phyloP scores from a whole-genome alignment of 306 rosid species.

The Leucaena leucocephala region DNA sequence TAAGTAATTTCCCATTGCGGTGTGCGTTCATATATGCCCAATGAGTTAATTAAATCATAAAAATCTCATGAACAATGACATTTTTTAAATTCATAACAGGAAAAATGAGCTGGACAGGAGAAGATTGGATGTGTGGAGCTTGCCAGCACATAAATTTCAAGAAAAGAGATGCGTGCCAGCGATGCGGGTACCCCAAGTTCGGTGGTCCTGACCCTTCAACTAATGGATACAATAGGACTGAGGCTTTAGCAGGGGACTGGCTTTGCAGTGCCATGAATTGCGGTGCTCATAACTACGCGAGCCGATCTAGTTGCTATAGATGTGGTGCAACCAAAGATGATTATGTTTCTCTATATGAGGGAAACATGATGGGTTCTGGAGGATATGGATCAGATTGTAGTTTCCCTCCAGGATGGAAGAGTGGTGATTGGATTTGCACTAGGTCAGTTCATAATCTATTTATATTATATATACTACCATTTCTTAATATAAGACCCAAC shows the following conservation, averaged over 20 bases:
- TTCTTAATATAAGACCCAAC: no score
- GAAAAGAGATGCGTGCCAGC: conserved; percentile 82
- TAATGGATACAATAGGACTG: conserved; percentile 63
- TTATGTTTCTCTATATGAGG: conserved; percentile 46
- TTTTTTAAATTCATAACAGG: conserved; percentile 13
- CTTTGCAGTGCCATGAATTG: conserved; percentile 66
- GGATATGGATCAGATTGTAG: conserved; percentile 56
- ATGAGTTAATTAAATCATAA: background rate
- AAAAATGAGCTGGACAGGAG: conserved; percentile 86
- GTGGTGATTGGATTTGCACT: conserved; percentile 86
- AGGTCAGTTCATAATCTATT: conserved; percentile 55
- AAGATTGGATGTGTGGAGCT: conserved; percentile 89
- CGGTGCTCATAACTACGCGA: conserved; percentile 89
- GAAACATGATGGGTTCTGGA: conserved; percentile 44
- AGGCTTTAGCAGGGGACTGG: conserved; percentile 89
- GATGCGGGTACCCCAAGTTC: conserved; percentile 75
- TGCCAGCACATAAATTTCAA: conserved; percentile 89
- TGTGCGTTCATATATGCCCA: conserved; percentile 2
- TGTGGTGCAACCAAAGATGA: conserved; percentile 64
- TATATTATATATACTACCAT: no score
- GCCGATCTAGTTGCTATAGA: conserved; percentile 69
- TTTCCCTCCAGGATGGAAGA: conserved; percentile 87
- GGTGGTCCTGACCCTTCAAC: conserved; percentile 90
- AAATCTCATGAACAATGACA: background rate
- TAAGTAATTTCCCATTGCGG: conserved; percentile 2